Evolutionary conservation across 345 rosid genomes (phyloP), one percentile per base, ranked within the genome.

Genomic region (Leavenworthia alabamica): DNA sequence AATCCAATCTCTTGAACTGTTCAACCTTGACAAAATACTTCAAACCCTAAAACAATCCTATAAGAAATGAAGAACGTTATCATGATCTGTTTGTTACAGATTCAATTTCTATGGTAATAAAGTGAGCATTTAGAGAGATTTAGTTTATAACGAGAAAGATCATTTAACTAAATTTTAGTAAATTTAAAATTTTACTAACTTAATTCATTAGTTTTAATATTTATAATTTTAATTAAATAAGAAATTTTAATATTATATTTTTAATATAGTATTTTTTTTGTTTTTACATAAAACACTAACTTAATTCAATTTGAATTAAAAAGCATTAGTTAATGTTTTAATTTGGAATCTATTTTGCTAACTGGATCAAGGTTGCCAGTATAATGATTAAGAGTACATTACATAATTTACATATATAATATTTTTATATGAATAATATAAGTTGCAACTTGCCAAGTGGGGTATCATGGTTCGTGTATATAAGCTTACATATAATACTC

Each of bases 351-450:
- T 28, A 19, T 2, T 53, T 48, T 28, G 11, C 50, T 29, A n/a
- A n/a, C n/a, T 7, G 64, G 72, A n/a, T 67, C 65, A 57, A 67
- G 42, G 2, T 29, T 67, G 28, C 65, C 27, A 67, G 58, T 67
- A 22, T 15, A 49, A 7, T 67, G 5, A 29, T 49, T 58, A 16
- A 44, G 6, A 33, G 3, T 24, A 56, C 36, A 26, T n/a, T 12
- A 32, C 0, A n/a, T n/a, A n/a, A n/a, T n/a, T n/a, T n/a, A n/a
- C n/a, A n/a, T n/a, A 54, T 32, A 43, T 20, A 11, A 2, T 45
- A 12, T 45, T 45, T 10, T 4, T 44, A 20, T 8, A 19, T 20
- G 14, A 45, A 40, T 51, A 39, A 5, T 22, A 13, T 14, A 46
- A 46, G 39, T 20, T 22, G 19, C 42, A 66, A 13, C 42, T 13